Conservation (phyloP, 1,139 yeast genomes). For the Petasospora fabianii region DNA sequence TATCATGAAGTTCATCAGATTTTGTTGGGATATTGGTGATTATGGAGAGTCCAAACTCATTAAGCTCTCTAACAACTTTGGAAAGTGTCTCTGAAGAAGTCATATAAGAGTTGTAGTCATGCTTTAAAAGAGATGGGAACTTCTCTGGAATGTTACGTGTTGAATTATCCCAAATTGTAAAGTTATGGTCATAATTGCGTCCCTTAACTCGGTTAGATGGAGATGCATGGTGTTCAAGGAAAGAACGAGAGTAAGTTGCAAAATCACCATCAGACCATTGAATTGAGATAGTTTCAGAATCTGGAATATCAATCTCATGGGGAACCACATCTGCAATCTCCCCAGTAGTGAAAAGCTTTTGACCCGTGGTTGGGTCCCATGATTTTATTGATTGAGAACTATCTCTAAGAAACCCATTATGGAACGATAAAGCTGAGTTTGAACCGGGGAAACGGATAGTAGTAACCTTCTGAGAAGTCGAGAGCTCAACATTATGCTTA, state of each 20-base stretch:
- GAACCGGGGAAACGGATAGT: conserved; percentile 15
- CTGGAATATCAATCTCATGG: conserved; percentile 26
- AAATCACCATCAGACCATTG: conserved; percentile 55
- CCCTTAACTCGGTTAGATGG: conserved; percentile 33
- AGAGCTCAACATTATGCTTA: conserved; percentile 13
- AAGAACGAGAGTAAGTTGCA: conserved; percentile 44
- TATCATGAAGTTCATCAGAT: conserved; percentile 26
- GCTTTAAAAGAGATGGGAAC: conserved; percentile 25
- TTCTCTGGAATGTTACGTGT: conserved; percentile 20
- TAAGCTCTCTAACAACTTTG: conserved; percentile 44
- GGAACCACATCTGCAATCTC: conserved; percentile 35
- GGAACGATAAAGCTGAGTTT: conserved; percentile 37
- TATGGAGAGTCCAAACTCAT: conserved; percentile 57
- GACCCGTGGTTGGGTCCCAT: conserved; percentile 55
- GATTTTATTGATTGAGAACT: conserved; percentile 49
- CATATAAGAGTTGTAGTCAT: conserved; percentile 43
- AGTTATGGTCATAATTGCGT: conserved; percentile 32
- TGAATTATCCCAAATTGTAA: conserved; percentile 39
- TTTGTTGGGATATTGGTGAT: conserved; percentile 47
- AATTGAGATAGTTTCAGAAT: conserved; percentile 39
- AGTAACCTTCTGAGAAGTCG: conserved; percentile 14
- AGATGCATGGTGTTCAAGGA: conserved; percentile 45
- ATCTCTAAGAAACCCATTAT: conserved; percentile 62
- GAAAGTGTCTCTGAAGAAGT: conserved; percentile 36
- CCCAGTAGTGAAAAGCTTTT: conserved; percentile 66